These are phyloP conservation scores for Thielaviopsis punctulata DNA, from an alignment of 2,329 filamentous ascomycete species.

Conservation along the genomic window DNA sequence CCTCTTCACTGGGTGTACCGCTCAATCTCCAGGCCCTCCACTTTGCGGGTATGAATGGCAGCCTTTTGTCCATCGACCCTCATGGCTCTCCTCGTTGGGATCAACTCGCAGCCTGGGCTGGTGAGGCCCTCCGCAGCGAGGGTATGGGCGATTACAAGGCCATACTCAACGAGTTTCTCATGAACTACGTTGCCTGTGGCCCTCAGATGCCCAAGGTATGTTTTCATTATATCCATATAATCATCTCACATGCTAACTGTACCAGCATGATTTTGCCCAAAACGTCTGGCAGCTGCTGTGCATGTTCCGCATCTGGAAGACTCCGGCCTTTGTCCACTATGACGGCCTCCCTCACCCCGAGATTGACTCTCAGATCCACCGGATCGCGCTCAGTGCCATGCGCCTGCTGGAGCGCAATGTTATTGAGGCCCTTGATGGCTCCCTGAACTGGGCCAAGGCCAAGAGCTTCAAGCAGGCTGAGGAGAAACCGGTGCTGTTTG, in stretches of 20 bases:
- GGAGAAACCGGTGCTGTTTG: constrained; percentile 29
- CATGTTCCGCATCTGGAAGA: constrained; percentile 33
- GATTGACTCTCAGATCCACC: constrained; percentile 24
- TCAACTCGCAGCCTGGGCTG: constrained; percentile 22
- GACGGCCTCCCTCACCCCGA: constrained; percentile 14
- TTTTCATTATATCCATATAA: constrained; percentile 1
- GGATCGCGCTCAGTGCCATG: constrained; percentile 23
- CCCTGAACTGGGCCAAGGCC: constrained; percentile 20
- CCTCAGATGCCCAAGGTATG: constrained; percentile 24
- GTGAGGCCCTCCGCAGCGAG: constrained; percentile 22
- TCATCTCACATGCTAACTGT: constrained; percentile 3
- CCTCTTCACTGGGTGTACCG: background rate
- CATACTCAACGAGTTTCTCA: constrained; percentile 21
- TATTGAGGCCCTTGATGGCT: constrained; percentile 24
- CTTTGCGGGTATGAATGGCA: background rate
- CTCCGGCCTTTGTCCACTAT: constrained; percentile 24
- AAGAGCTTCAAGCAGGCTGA: constrained; percentile 20
- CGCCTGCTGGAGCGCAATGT: constrained; percentile 23
- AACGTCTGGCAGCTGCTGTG: constrained; percentile 30
- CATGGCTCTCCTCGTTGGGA: constrained; percentile 18
- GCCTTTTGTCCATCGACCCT: background rate
- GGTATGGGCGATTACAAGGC: constrained; percentile 19
- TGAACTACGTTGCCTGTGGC: constrained; percentile 19
- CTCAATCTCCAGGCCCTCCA: background rate
- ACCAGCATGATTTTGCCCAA: constrained; percentile 24